Evolutionary conservation across 1,284 basidiomycete genomes (phyloP), one percentile per base, ranked within the genome.

Genomic region (Rhodotorula sp.): DNA sequence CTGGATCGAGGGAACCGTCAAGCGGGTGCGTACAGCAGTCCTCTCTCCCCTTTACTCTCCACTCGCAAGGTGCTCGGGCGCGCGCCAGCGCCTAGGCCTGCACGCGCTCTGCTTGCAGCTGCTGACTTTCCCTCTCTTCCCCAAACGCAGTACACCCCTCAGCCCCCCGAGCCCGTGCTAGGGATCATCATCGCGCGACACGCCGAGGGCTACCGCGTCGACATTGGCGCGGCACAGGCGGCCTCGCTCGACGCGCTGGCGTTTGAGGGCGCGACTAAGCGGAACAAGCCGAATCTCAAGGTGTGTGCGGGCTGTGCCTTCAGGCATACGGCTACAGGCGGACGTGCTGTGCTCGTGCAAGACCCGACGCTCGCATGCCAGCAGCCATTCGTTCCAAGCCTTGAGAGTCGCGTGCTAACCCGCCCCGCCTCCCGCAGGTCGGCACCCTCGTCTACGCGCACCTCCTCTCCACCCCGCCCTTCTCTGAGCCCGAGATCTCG

Each of bases 401-500:
- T n/a, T n/a, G n/a, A n/a, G n/a, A n/a, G n/a, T n/a, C n/a, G n/a
- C n/a, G n/a, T 19, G 13, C 8, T 34, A 32, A 34, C 29, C 29
- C 53, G 9, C 53, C 37, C 27, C 19, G 34, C 39, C 37, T 10
- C 21, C 58, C 21, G 5, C 75, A 94, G 91, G 87, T 94, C 60
- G 91, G 92, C 48, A 86, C 88, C 15, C 81, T 93, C 53, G 85
- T 94, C 3, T 94, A 92, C 81, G 91, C 90, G 2, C 87, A 91
- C 56, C 88, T 94, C 44, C 91, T 90, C 19, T 82, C 93, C 36
- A 91, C 92, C 25, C 90, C 92, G 78, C 91, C 90, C 78, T 91
- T 94, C 79, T 92, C 92, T 88, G 91, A 94, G 64, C 91, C 91
- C 2, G 91, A 94, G 78, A 83, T 94, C 9, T 91, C 92, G 79